Base-by-base conservation (phyloP, 164 flowering plant genomes). In the Stephania yunnanensis region DNA sequence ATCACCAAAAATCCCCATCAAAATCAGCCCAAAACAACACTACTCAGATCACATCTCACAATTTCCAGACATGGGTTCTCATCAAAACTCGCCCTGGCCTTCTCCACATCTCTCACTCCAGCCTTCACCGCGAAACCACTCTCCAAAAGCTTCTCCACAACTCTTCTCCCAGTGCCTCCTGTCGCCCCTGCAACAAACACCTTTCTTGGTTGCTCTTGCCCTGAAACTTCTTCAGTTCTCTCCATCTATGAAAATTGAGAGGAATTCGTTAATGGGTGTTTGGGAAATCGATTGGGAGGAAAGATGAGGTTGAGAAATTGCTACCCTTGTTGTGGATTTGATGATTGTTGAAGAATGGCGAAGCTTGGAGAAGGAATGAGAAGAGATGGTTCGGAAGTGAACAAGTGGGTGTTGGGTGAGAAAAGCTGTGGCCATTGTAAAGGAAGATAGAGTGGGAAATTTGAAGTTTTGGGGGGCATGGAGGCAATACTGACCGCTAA, bases 111-210 rank as follows among this genome's bases (percentile, higher is more conserved):
- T 13, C 93, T 86, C 75, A 93, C 97, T 2, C 99, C 99, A 4
- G 97, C 99, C 79, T 92, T 92, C 29, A 95, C 97, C 7, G 80
- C 80, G 80, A 92, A 93, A 42, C 97, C 99, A 77, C 83, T 93
- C 0, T 90, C 89, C 73, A 93, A 82, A 8, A 95, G 84, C 86
- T 91, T 94, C 81, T 91, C 88, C 20, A 95, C 99, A 53, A 93
- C 86, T 82, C 95, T 89, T 78, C 91, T 93, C 7, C 99, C 97
- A n/a, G 97, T 91, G 70, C 71, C 85, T 7, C 99, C 99, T 10
- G 97, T 89, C 0, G 99, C 99, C 20, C 99, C 99, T 5, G 97
- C 97, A 17, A 95, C 99, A 79, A 95, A 93, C 2, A 95, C 79
- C 70, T 85, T 95, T 91, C 85, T 94, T 76, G 74, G 84, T 70